phyloP scores from a whole-genome alignment of 2,329 filamentous ascomycete species.

The Capronia epimyces region DNA sequence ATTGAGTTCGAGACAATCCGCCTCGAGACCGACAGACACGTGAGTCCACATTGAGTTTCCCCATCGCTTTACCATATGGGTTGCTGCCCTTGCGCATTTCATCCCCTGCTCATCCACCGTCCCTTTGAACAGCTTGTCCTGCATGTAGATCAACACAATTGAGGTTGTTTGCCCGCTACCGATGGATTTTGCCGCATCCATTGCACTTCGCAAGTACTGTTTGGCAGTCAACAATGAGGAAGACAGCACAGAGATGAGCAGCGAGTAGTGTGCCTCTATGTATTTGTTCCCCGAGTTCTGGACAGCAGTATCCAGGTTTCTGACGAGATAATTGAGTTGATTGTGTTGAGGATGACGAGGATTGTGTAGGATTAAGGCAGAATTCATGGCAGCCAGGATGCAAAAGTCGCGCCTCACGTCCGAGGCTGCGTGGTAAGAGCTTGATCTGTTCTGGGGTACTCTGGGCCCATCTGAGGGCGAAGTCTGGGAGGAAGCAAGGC shows the following conservation, averaged over 20 bases:
- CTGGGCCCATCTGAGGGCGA: conserved; percentile 21
- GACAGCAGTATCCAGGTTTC: conserved; percentile 63
- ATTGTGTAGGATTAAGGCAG: conserved; percentile 66
- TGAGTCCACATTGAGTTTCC: conserved; percentile 72
- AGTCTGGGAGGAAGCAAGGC: conserved; percentile 38
- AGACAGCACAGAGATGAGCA: conserved; percentile 65
- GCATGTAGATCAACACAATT: conserved; percentile 80
- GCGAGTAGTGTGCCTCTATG: conserved; percentile 69
- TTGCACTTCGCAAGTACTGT: conserved; percentile 66
- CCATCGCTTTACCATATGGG: conserved; percentile 62
- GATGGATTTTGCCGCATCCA: conserved; percentile 63
- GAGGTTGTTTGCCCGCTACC: conserved; percentile 75
- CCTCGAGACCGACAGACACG: conserved; percentile 72
- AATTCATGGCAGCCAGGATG: conserved; percentile 60
- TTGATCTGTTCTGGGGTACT: conserved; percentile 22
- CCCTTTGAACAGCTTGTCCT: conserved; percentile 71
- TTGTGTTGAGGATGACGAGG: conserved; percentile 53
- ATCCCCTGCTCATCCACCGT: conserved; percentile 75
- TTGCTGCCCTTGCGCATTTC: conserved; percentile 67
- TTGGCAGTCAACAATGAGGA: conserved; percentile 69
- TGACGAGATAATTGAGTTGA: conserved; percentile 57
- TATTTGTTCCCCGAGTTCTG: conserved; percentile 65
- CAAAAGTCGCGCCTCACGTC: conserved; percentile 58
- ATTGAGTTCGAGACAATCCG: conserved; percentile 67
- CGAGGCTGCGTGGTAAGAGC: conserved; percentile 13